Conservation (phyloP, 768 basidiomycete species). For the Phaffia australis region DNA sequence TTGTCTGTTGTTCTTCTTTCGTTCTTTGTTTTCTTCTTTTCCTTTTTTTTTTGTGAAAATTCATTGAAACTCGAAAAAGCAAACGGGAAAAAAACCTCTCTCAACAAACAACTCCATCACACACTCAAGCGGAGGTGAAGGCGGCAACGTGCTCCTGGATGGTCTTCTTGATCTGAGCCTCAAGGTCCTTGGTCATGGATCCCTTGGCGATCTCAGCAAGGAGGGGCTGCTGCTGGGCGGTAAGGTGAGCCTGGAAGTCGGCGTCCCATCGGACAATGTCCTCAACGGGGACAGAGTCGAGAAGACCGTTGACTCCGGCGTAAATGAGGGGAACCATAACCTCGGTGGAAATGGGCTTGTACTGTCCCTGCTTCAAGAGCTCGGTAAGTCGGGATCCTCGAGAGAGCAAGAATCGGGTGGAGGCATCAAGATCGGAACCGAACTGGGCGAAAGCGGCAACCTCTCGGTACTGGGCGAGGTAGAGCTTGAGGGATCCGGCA, state of each 20-base stretch:
- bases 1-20: too few species aligned
- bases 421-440: conserved; percentile 99
- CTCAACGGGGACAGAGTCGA: conserved; percentile 90
- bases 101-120: too few species aligned
- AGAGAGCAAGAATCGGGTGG: conserved; percentile 92
- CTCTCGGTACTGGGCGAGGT: conserved; percentile 99
- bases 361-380: conserved; percentile 49
- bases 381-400: conserved; percentile 98
- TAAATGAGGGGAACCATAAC: conserved; percentile 98
- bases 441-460: conserved; percentile 97
- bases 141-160: conserved; percentile 36
- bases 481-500: conserved; percentile 78
- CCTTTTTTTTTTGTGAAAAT: too few species aligned
- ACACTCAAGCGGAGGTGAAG: conserved; percentile 27
- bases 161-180: conserved; percentile 84
- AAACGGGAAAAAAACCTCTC: too few species aligned
- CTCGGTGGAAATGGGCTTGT: conserved; percentile 70
- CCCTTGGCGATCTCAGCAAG: conserved; percentile 77
- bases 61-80: too few species aligned
- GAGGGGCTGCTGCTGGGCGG: conserved; percentile 59
- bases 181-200: conserved; percentile 72
- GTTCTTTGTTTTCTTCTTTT: too few species aligned
- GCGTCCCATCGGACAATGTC: conserved; percentile 73
- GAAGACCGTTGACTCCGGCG: conserved; percentile 98
- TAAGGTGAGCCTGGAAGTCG: conserved; percentile 80